Base-by-base conservation (phyloP, 306 rosid species). In the Abrus precatorius region DNA sequence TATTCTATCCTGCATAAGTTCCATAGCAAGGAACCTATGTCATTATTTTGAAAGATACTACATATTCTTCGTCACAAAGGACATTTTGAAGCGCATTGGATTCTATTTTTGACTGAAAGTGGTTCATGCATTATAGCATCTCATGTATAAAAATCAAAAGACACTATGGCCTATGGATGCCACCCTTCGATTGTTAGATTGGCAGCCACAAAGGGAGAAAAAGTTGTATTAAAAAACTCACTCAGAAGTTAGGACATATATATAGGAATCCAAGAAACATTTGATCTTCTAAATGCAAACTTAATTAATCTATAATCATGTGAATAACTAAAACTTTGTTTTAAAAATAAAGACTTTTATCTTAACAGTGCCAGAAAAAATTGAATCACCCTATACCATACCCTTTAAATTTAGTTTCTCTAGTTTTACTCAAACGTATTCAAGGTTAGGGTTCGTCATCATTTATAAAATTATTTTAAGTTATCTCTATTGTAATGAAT, bases 101-200 rank as follows among this genome's bases (percentile, higher is more conserved):
- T 84, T 81, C 87, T 79, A 76, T 52, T 43, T 67, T 86, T 83
- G 85, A 81, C 85, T 71, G 72, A 63, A 30, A 52, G 72, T 72
- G 79, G 85, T 83, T 76, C 89, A 65, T 83, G 83, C 80, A 83
- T 83, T 27, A 30, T 32, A 75, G 83, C 74, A 75, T 79, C 80
- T 75, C 33, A 0, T 32, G 47, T 72, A 66, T 68, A 13, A 80
- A 79, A 83, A 68, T 52, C 27, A 70, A 78, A 78, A 13, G 38
- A 69, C 34, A 56, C 67, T 66, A 14, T 36, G 86, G 27, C 76
- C 75, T 78, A 43, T 72, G 80, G 43, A 80, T 79, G 44, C 73
- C 69, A 61, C 40, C 64, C 53, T 41, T 71, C 33, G 13, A 45
- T 72, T 38, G 71, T 36, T 43, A 75, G 59, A 43, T 69, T 40